Conservation (phyloP, 2,329 filamentous ascomycete species). For the Ceratocystis eucalypticola region DNA sequence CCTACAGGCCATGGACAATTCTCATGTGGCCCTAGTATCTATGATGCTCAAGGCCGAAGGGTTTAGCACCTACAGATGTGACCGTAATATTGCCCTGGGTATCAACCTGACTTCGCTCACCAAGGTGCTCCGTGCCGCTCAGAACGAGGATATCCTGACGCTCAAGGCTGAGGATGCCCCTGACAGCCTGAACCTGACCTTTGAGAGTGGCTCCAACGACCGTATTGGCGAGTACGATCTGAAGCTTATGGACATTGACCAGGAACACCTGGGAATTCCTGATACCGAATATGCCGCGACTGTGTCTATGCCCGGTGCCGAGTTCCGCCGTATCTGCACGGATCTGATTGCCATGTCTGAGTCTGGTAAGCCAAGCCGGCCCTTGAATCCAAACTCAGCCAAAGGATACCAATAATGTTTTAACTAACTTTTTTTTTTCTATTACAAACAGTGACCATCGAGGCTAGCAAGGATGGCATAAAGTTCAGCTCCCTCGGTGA, state of each 20-base stretch:
- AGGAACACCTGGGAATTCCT: constrained; percentile 96
- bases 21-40: constrained; percentile 93
- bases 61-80: constrained; percentile 92
- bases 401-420: neutral
- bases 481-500: constrained; percentile 90
- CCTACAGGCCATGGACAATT: constrained; percentile 99
- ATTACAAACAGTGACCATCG: constrained; percentile 66
- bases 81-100: constrained; percentile 95
- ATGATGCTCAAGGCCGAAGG: constrained; percentile 96
- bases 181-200: constrained; percentile 87
- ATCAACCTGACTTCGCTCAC: constrained; percentile 94
- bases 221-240: constrained; percentile 97
- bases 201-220: constrained; percentile 81
- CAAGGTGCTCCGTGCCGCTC: constrained; percentile 89
- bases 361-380: constrained; percentile 53
- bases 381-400: neutral
- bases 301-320: constrained; percentile 71
- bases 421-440: constrained; percentile 17
- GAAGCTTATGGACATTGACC: constrained; percentile 99
- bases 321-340: constrained; percentile 90
- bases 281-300: constrained; percentile 97
- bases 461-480: constrained; percentile 92
- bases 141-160: constrained; percentile 87
- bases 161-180: constrained; percentile 96
- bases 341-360: constrained; percentile 88